Conservation (phyloP, 2,329 filamentous ascomycete genomes). For the Pyricularia grisea region DNA sequence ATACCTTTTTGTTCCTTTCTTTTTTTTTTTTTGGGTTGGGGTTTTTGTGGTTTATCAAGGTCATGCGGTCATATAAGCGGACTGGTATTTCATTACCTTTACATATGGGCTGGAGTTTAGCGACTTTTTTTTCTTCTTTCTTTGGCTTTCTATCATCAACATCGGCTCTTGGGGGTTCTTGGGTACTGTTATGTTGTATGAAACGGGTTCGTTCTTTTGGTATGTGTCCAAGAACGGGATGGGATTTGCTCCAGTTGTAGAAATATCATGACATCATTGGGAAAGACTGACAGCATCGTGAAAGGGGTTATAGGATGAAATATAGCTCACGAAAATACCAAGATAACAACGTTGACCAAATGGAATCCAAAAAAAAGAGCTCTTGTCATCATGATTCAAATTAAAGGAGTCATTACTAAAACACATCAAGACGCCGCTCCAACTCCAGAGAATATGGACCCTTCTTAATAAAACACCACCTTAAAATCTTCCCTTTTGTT, state of each 20-base stretch:
- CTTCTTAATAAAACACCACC: not conserved
- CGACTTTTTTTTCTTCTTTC: not conserved
- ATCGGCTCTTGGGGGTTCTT: not conserved
- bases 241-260: not conserved
- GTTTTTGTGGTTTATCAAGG: not conserved
- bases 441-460: not conserved
- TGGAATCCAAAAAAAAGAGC: not conserved
- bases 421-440: not conserved
- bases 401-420: not conserved
- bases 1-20: not conserved
- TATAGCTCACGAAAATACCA: not conserved
- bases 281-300: not conserved
- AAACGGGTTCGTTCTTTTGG: not conserved
- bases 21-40: not conserved
- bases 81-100: not conserved
- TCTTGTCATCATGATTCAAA: not conserved
- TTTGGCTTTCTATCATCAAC: not conserved
- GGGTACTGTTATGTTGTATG: not conserved
- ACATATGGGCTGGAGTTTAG: not conserved
- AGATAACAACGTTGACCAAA: not conserved
- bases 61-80: not conserved
- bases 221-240: not conserved
- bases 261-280: not conserved
- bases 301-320: not conserved
- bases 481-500: not conserved